Evolutionary conservation across 1,284 basidiomycete genomes (phyloP), one percentile per base, ranked within the genome.

Genomic region (Malassezia japonica): DNA sequence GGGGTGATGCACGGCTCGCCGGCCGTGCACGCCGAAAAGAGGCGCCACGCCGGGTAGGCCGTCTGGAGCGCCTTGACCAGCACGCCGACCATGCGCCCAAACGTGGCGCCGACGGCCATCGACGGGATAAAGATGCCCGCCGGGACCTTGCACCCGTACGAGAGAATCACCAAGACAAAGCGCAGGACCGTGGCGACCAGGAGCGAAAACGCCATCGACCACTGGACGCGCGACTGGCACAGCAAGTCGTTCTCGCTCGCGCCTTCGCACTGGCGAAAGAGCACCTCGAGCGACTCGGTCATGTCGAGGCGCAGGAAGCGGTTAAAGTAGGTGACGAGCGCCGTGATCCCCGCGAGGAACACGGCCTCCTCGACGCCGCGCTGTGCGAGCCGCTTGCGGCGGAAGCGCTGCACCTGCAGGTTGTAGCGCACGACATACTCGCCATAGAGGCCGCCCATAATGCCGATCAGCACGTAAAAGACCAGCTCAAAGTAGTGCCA

Each of bases 401-500:
- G 83, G 75, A 99, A 98, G 1, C 86, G 85, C 16, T 89, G 85
- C 9, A 90, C 87, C 76, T 95, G 88, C 48, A 96, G 78, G 72
- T 98, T 92, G 77, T 94, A 94, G 74, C 92, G 96, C 72, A 94
- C 86, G 32, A 98, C 84, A 65, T 98, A 87, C 0, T 89, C 91
- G 16, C 94, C 94, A 73, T 98, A 99, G 1, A 96, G 78, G 33
- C 94, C 92, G 31, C 94, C 94, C 72, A 98, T 96, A 57, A 98
- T 80, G 4, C 94, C 94, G 37, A 98, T 81, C 55, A 98, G 80
- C 46, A 96, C 79, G 75, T 90, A 95, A 28, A 91, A 80, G n/a
- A 92, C 83, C 47, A 98, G 87, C 73, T 96, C 94, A 70, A 98
- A 98, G 76, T 94, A 96, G 73, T 98, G 92, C 94, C 94, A 99